Base-by-base conservation (phyloP, 306 rosid species). In the Prunus kanzakura region DNA sequence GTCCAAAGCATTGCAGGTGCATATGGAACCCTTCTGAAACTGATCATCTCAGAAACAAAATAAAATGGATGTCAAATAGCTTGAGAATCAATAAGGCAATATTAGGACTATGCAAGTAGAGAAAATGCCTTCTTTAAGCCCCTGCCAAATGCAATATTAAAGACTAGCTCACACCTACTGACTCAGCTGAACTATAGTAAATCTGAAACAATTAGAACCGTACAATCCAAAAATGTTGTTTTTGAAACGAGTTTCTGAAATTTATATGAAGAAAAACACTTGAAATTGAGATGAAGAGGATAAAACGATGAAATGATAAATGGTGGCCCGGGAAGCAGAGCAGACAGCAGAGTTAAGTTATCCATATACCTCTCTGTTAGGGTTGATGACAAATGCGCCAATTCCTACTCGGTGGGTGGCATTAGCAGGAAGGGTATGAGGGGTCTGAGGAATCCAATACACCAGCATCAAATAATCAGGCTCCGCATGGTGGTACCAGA, bases 401-500 rank as follows among this genome's bases (percentile, higher is more conserved):
- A 72, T 38, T 35, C 66, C 66, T 8, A 72, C 66, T 3, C 66
- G 54, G 3, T 72, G 76, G 8, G 75, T 78, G 62, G 98, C 96
- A 77, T 91, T 89, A 52, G 85, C 81, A 25, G 96, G 98, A 84
- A 94, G 80, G 25, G 93, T 90, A 64, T 81, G 75, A 45, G 72
- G 46, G 35, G 83, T 72, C 70, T 82, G 83, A 1, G 95, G 93
- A 79, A 94, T 86, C 98, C 98, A 94, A 63, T 81, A 79, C 9
- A 90, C 92, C 14, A 94, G 91, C 97, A 94, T 92, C 79, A 92
- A 72, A 73, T 92, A 90, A 9, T 87, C 77, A 63, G 95, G 90
- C 86, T 95, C 97, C 0, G 97, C 98, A 72, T 94, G 97, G 81
- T 94, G 98, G 81, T 82, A 94, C 91, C 89, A 89, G 77, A 94